Conservation (phyloP, 768 basidiomycete genomes). For the Lactifluus rugatus region DNA sequence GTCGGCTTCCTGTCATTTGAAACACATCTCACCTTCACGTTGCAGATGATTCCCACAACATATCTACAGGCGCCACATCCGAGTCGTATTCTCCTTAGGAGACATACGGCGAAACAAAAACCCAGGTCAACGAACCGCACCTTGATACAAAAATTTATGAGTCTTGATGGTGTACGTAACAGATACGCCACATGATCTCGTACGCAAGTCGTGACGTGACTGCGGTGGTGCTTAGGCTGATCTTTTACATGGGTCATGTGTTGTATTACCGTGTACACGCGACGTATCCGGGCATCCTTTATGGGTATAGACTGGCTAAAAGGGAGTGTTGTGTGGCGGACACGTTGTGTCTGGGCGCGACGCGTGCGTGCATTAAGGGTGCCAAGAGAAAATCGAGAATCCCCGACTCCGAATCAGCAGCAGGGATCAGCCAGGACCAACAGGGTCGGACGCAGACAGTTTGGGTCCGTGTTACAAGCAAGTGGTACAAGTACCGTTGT, state of each 20-base stretch:
- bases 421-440: too few relatives aligned
- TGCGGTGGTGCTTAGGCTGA: not conserved
- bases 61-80: too few relatives aligned
- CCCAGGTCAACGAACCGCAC: too few relatives aligned
- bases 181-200: not conserved
- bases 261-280: not conserved
- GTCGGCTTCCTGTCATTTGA: too few relatives aligned
- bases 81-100: too few relatives aligned
- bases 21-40: too few relatives aligned
- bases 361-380: not conserved
- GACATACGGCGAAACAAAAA: too few relatives aligned
- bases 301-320: not conserved
- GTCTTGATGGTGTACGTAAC: not conserved
- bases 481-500: not conserved
- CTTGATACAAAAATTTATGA: not conserved
- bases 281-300: not conserved
- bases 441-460: not conserved
- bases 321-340: not conserved
- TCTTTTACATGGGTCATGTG: not conserved
- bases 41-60: too few relatives aligned
- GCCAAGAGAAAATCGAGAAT: not conserved
- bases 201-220: not conserved
- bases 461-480: not conserved
- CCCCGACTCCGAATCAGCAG: not conserved
- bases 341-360: not conserved